Percentiles rank a stretch among this genome's conserved stretches.
These are phyloP conservation scores for Penicillium sp. DNA, from an alignment of 2,329 filamentous ascomycete species.

Conservation along the genomic window DNA sequence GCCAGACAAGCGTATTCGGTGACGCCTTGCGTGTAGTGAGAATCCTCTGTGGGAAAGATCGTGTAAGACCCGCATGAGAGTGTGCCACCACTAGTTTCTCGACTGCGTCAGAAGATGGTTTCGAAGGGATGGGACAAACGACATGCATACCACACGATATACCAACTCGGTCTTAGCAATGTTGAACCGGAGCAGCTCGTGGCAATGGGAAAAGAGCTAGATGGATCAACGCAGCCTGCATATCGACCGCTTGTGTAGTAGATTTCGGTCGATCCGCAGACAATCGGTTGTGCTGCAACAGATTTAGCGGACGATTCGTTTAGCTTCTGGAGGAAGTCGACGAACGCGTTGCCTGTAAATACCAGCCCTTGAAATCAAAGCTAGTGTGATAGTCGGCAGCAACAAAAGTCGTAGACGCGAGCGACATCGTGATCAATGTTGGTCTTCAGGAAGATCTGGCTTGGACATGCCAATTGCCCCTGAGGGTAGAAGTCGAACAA, in stretches of 20 bases:
- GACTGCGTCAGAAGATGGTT: background rate
- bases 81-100: background rate
- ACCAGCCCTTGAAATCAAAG: constrained; percentile 11
- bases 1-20: constrained; percentile 6
- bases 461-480: background rate
- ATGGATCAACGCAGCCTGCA: constrained; percentile 6
- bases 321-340: background rate
- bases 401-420: constrained; percentile 4
- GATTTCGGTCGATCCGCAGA: constrained; percentile 2
- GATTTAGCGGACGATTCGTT: too few species aligned
- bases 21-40: background rate
- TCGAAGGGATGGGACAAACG: background rate
- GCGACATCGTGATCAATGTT: background rate
- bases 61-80: constrained; percentile 8
- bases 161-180: constrained; percentile 1
- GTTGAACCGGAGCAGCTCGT: constrained; percentile 7
- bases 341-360: constrained; percentile 10
- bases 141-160: constrained; percentile 7
- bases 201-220: constrained; percentile 1
- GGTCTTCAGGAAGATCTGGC: too few species aligned
- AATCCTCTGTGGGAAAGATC: constrained; percentile 8
- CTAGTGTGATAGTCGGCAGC: constrained; percentile 8
- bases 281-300: constrained; percentile 7
- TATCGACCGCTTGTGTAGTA: constrained; percentile 8
- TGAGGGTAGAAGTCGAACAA: background rate